These are phyloP conservation scores for Pholiota conissans DNA, from an alignment of 768 basidiomycete species.

Conservation along the genomic window DNA sequence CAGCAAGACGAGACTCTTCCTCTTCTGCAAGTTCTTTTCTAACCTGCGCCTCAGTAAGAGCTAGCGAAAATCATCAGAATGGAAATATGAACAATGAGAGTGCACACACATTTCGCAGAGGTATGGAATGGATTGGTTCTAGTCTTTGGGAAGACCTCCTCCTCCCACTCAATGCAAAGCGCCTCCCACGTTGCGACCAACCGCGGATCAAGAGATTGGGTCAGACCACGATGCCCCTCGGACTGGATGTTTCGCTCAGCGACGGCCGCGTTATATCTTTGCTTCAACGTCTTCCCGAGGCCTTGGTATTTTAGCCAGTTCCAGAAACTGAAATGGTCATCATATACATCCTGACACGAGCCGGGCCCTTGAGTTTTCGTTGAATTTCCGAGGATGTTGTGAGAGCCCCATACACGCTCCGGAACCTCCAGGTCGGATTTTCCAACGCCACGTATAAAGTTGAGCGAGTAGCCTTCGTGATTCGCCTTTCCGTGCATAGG, in stretches of 20 bases:
- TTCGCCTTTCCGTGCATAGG: constrained; percentile 20
- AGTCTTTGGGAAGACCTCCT: constrained; percentile 2
- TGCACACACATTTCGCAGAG: neutral
- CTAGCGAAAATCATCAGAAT: neutral
- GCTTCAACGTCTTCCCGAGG: constrained; percentile 1
- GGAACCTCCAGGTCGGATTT: constrained; percentile 31
- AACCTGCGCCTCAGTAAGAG: neutral
- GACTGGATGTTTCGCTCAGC: constrained; percentile 9
- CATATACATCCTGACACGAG: constrained; percentile 1
- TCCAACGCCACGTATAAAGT: constrained; percentile 23
- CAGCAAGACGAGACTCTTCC: neutral
- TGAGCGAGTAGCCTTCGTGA: constrained; percentile 26
- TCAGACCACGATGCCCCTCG: constrained; percentile 9
- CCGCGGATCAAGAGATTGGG: neutral
- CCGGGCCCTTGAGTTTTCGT: constrained; percentile 35
- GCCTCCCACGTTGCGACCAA: neutral
- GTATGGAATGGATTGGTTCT: too few species aligned
- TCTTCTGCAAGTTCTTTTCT: neutral
- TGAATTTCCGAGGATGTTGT: constrained; percentile 25
- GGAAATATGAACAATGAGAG: too few species aligned
- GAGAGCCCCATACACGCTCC: constrained; percentile 30
- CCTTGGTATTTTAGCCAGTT: constrained; percentile 26
- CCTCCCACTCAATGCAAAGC: constrained; percentile 4
- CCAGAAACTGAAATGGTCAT: constrained; percentile 12
- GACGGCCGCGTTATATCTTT: neutral